Percentiles rank a stretch among this genome's conserved stretches.
Evolutionary conservation across 163 green algal genomes (phyloP).

Genomic region (Chlorella variabilis): DNA sequence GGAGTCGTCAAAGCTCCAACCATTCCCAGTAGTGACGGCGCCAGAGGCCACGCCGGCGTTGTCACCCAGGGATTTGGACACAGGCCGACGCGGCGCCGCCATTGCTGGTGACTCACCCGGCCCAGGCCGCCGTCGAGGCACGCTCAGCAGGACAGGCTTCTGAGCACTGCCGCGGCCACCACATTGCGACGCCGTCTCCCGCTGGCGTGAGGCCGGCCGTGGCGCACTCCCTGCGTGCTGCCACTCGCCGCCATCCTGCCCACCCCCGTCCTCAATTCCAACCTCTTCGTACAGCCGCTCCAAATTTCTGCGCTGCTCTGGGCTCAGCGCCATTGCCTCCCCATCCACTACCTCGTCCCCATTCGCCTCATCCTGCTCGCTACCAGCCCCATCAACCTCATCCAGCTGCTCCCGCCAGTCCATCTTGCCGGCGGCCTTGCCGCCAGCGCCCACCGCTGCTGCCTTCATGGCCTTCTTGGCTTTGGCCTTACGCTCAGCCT

Average conservation of each 20-base stretch:
- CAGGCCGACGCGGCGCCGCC: too few species aligned
- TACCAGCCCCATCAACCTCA: background rate
- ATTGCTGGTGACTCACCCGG: too few species aligned
- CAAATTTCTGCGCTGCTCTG: background rate
- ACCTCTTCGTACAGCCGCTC: background rate
- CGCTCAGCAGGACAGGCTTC: too few species aligned
- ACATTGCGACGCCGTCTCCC: too few species aligned
- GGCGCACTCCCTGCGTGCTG: background rate
- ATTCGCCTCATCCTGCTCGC: background rate
- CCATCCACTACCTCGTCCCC: background rate
- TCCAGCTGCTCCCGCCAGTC: slow-evolving; percentile 16
- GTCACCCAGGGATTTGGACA: too few species aligned
- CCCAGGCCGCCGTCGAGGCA: too few species aligned
- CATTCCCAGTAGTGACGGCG: too few species aligned
- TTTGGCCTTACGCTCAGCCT: slow-evolving; percentile 20
- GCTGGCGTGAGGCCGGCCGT: too few species aligned
- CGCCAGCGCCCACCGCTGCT: background rate
- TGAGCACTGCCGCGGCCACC: background rate
- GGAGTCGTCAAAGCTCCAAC: background rate
- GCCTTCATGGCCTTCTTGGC: slow-evolving; percentile 13
- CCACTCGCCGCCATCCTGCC: background rate
- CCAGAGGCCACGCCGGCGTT: too few species aligned
- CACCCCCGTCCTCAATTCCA: background rate
- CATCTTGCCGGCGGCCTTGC: background rate
- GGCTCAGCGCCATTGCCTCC: background rate